Conservation (phyloP, 2,329 filamentous ascomycete species). For the Pseudophaeomoniella oleicola region DNA sequence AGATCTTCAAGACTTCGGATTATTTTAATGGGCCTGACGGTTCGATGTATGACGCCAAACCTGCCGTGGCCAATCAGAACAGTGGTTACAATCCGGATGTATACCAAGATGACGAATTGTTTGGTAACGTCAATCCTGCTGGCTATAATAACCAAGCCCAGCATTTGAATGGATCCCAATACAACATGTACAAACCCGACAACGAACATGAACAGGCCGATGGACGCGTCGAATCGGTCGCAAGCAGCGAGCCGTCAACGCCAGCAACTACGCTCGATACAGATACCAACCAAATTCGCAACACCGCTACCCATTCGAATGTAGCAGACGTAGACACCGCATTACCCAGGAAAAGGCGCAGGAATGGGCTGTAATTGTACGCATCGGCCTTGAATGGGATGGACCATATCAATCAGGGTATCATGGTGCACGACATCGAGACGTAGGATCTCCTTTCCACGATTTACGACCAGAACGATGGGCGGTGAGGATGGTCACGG, state of each 20-base stretch:
- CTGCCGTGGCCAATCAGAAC: constrained; percentile 4
- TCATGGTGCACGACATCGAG: no score
- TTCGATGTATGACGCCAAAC: constrained; percentile 1
- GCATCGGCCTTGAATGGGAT: no score
- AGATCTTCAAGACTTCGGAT: constrained; percentile 36
- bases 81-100: constrained; percentile 8
- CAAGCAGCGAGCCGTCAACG: constrained; percentile 28
- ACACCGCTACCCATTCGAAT: constrained; percentile 35
- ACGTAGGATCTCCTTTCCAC: no score
- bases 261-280: constrained; percentile 22
- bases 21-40: constrained; percentile 1
- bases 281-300: constrained; percentile 39
- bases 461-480: no score
- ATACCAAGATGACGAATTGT: constrained; percentile 22
- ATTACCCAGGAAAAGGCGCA: neutral
- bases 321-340: constrained; percentile 10
- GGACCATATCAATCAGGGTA: no score
- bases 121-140: constrained; percentile 22
- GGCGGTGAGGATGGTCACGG: no score
- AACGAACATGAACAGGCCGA: constrained; percentile 16
- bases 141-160: constrained; percentile 3
- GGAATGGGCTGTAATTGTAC: no score
- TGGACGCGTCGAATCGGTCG: constrained; percentile 25
- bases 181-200: constrained; percentile 5
- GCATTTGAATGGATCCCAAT: constrained; percentile 3